Percentiles rank a stretch among this genome's conserved stretches.
These are phyloP conservation scores for Thymus quinquecostatus DNA, from an alignment of 257 asterid genomes.

Conservation along the genomic window DNA sequence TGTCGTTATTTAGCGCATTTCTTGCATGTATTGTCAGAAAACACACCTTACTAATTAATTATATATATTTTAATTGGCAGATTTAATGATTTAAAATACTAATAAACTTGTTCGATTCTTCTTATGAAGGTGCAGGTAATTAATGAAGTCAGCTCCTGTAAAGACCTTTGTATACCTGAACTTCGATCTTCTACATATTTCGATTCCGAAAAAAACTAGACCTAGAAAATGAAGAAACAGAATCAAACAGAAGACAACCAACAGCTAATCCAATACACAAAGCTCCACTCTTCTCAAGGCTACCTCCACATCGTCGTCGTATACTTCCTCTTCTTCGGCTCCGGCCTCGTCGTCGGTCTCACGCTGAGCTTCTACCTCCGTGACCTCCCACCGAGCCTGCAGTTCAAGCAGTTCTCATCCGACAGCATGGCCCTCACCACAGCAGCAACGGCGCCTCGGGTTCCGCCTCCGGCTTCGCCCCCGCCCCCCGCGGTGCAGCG, in stretches of 20 bases:
- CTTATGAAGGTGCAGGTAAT: slow-evolving; percentile 13
- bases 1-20: too few relatives aligned
- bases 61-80: not conserved
- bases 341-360: slow-evolving; percentile 72
- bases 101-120: not conserved
- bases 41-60: too few relatives aligned
- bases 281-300: slow-evolving; percentile 35
- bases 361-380: slow-evolving; percentile 48
- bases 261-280: slow-evolving; percentile 30
- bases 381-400: slow-evolving; percentile 22
- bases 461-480: not conserved
- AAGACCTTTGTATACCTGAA: not conserved
- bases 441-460: not conserved
- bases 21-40: too few relatives aligned
- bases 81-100: not conserved
- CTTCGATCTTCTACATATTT: not conserved
- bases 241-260: slow-evolving; percentile 25
- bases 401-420: slow-evolving; percentile 31
- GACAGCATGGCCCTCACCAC: not conserved
- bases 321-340: slow-evolving; percentile 65
- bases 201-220: not conserved
- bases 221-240: slow-evolving; percentile 33
- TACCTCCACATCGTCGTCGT: slow-evolving; percentile 49
- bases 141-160: not conserved
- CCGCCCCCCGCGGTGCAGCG: not conserved